A percentile compares a stretch with the other conserved stretches of the same genome.
Conservation (phyloP, 257 asterid genomes). For the Apocynum venetum region DNA sequence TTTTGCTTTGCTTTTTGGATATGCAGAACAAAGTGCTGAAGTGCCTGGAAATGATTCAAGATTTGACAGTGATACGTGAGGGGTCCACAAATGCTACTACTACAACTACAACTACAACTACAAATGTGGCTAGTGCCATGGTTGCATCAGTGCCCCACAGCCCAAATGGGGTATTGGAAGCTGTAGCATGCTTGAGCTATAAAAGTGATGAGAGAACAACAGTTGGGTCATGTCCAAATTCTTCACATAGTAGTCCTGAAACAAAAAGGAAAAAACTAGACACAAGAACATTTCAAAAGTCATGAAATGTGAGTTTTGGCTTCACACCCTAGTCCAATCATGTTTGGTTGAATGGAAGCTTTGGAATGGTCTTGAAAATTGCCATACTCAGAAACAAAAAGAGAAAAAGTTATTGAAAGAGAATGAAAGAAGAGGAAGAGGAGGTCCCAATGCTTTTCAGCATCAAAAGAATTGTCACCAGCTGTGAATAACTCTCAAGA, state of each 20-base stretch:
- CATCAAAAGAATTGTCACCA: constrained; percentile 40
- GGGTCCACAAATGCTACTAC: constrained; percentile 12
- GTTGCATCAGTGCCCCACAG: constrained; percentile 37
- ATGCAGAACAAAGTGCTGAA: constrained; percentile 63
- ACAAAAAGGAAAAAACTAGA: constrained; percentile 59
- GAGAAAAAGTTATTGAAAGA: neutral
- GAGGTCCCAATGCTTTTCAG: constrained; percentile 25
- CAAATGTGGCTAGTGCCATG: constrained; percentile 17
- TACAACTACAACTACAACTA: neutral
- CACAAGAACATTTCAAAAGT: constrained; percentile 16
- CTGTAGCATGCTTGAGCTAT: constrained; percentile 52
- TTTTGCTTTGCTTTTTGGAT: neutral
- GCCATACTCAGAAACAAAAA: constrained; percentile 8
- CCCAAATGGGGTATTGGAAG: constrained; percentile 68
- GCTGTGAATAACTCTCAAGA: constrained; percentile 23
- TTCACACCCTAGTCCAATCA: constrained; percentile 12
- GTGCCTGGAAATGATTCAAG: constrained; percentile 55
- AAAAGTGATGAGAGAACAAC: constrained; percentile 40
- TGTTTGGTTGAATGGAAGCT: constrained; percentile 26
- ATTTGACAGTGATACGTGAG: constrained; percentile 36
- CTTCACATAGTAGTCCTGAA: constrained; percentile 36
- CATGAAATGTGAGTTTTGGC: constrained; percentile 24
- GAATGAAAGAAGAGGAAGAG: neutral
- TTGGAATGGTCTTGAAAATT: constrained; percentile 18
- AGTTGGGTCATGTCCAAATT: constrained; percentile 41